Evolutionary conservation across 192 early-diverging fungal genomes (phyloP).

Genomic region (Ramicandelaber brevisporus): DNA sequence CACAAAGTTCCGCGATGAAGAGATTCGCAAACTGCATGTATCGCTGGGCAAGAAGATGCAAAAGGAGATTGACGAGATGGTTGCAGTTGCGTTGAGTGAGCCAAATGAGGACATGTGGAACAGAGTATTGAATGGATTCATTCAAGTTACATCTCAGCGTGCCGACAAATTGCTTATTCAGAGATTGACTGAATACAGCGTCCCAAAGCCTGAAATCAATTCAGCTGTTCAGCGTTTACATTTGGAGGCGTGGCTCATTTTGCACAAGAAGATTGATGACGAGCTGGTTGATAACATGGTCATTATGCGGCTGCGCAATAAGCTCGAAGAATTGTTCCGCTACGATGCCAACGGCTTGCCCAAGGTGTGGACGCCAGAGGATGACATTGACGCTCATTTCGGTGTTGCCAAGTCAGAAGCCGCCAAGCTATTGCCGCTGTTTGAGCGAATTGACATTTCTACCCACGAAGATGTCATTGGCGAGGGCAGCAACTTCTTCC

Average conservation of each 20-base stretch:
- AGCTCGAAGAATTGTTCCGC: slow-evolving; percentile 77
- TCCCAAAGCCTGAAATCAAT: slow-evolving; percentile 21
- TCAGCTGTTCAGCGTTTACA: slow-evolving; percentile 22
- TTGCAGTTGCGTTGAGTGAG: slow-evolving; percentile 42
- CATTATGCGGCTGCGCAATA: slow-evolving; percentile 46
- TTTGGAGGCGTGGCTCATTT: slow-evolving; percentile 46
- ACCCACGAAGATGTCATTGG: no score
- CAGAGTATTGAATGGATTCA: slow-evolving; percentile 29
- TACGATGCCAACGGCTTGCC: slow-evolving; percentile 87
- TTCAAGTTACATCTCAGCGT: slow-evolving; percentile 20
- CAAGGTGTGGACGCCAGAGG: slow-evolving; percentile 82
- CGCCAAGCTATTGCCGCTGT: slow-evolving; percentile 32
- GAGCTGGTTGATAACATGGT: slow-evolving; percentile 66
- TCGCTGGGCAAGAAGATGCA: slow-evolving; percentile 6
- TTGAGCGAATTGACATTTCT: slow-evolving; percentile 48
- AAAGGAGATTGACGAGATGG: slow-evolving; percentile 35
- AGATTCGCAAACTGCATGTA: slow-evolving; percentile 10
- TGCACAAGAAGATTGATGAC: slow-evolving; percentile 45
- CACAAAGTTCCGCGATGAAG: slow-evolving; percentile 10
- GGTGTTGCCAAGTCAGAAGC: slow-evolving; percentile 39
- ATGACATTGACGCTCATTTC: slow-evolving; percentile 88
- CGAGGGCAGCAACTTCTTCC: no score
- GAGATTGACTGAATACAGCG: slow-evolving; percentile 5
- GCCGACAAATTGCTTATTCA: slow-evolving; percentile 17
- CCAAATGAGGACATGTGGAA: slow-evolving; percentile 43